A percentile compares a stretch with the other conserved stretches of the same genome.
These are phyloP conservation scores for Amanita molliuscula DNA, from an alignment of 768 basidiomycete genomes.

Conservation along the genomic window DNA sequence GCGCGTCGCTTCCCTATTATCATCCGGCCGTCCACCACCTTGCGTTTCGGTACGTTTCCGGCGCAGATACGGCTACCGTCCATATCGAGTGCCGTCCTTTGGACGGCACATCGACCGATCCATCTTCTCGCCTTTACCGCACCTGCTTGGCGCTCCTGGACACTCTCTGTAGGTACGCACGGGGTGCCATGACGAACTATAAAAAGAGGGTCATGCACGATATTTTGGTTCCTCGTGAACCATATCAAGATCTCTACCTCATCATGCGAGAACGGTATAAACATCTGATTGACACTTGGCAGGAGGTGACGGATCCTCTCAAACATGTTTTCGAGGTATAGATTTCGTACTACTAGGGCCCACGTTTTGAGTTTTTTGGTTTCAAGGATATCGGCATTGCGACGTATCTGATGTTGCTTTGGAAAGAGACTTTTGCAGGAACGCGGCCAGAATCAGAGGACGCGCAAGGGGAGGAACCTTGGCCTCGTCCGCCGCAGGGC, in stretches of 20 bases:
- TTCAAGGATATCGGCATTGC: conserved; percentile 88
- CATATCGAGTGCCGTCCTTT: conserved; percentile 51
- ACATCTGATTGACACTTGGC: conserved; percentile 65
- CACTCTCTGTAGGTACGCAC: conserved; percentile 80
- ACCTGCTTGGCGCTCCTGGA: conserved; percentile 77
- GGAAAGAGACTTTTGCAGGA: conserved; percentile 60
- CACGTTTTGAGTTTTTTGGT: not conserved
- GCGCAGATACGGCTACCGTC: conserved; percentile 20
- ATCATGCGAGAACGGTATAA: conserved; percentile 80
- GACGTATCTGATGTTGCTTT: conserved; percentile 84
- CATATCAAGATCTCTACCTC: conserved; percentile 87
- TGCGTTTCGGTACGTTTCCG: conserved; percentile 63
- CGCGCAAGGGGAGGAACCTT: conserved; percentile 27
- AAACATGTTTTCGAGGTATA: conserved; percentile 87
- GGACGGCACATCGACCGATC: conserved; percentile 35
- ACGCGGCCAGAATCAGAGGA: not conserved
- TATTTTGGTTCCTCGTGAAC: conserved; percentile 59
- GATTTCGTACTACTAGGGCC: not conserved
- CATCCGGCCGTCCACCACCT: conserved; percentile 77
- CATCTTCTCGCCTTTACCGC: conserved; percentile 61
- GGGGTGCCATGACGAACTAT: conserved; percentile 74
- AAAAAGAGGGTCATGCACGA: conserved; percentile 84
- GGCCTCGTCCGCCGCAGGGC: conserved; percentile 76
- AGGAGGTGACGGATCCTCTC: conserved; percentile 72
- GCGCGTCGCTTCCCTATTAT: conserved; percentile 67